Percentiles rank a stretch among this genome's conserved stretches.
These are phyloP conservation scores for Blastomyces percursus DNA, from an alignment of 2,329 filamentous ascomycete species.

Conservation along the genomic window DNA sequence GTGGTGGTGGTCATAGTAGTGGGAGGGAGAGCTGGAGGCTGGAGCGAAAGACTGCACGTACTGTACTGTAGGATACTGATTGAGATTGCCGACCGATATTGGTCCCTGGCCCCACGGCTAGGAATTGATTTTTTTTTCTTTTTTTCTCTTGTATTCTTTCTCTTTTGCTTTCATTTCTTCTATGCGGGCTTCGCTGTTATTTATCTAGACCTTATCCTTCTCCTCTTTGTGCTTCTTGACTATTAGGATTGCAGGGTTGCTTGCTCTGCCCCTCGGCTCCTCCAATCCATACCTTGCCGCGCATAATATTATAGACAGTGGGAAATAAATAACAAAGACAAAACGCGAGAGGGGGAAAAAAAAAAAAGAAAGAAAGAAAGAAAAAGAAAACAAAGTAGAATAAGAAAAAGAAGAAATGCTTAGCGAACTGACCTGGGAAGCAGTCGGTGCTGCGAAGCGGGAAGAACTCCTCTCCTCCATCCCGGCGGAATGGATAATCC, in stretches of 20 bases:
- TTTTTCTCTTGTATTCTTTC: no score
- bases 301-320: not conserved
- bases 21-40: not conserved
- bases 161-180: not conserved
- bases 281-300: not conserved
- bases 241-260: not conserved
- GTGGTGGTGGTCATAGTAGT: no score
- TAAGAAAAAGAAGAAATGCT: not conserved
- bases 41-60: not conserved
- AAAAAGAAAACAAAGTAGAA: not conserved
- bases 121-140: not conserved
- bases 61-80: no score
- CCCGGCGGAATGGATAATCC: conserved; percentile 31
- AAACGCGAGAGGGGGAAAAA: no score
- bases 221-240: no score
- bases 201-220: not conserved
- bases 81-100: not conserved
- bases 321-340: no score
- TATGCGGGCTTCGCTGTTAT: not conserved
- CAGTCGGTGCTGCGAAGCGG: conserved; percentile 31
- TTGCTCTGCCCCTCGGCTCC: not conserved
- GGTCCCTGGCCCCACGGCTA: not conserved
- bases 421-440: conserved; percentile 18
- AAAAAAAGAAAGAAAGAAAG: not conserved
- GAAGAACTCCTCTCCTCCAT: conserved; percentile 28